A percentile compares a stretch with the other conserved stretches of the same genome.
These are phyloP conservation scores for Lactifluus hygrophoroides DNA, from an alignment of 768 basidiomycete species.

Conservation along the genomic window DNA sequence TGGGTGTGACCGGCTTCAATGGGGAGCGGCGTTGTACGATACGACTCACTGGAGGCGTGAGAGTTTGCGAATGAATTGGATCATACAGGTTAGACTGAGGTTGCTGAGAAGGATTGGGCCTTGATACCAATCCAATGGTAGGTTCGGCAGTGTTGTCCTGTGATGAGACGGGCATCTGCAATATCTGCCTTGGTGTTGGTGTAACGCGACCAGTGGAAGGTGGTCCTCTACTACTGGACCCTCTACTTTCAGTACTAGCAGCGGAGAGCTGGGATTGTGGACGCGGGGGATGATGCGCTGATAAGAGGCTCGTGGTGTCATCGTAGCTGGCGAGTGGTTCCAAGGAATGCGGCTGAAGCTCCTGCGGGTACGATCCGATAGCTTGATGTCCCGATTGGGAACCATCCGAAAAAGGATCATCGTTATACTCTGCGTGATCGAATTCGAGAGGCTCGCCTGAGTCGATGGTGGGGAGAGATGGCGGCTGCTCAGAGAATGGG, in stretches of 20 bases:
- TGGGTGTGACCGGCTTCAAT: slow-evolving; percentile 24
- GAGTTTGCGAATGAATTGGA: slow-evolving; percentile 3
- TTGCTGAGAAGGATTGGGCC: not conserved
- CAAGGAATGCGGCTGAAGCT: slow-evolving; percentile 7
- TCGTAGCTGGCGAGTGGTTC: not conserved
- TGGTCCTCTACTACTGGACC: not conserved
- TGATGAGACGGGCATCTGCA: slow-evolving; percentile 3
- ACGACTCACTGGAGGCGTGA: slow-evolving; percentile 13
- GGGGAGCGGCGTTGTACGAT: slow-evolving; percentile 12
- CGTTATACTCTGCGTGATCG: slow-evolving; percentile 9
- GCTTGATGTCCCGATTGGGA: slow-evolving; percentile 2
- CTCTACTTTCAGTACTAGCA: not conserved
- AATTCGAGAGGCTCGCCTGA: slow-evolving; percentile 27
- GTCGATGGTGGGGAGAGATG: slow-evolving; percentile 26
- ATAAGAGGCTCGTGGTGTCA: not conserved
- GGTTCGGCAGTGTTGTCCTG: not conserved
- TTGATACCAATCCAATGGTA: slow-evolving; percentile 8
- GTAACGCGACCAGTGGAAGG: not conserved
- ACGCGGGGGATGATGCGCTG: not conserved
- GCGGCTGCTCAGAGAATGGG: not conserved
- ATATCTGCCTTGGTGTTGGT: not conserved
- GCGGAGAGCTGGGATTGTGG: slow-evolving; percentile 11
- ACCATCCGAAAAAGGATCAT: slow-evolving; percentile 28
- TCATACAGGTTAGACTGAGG: not conserved
- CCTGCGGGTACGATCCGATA: slow-evolving; percentile 1